Evolutionary conservation across 2,329 filamentous ascomycete genomes (phyloP).

Genomic region (Aspergillus sp.): DNA sequence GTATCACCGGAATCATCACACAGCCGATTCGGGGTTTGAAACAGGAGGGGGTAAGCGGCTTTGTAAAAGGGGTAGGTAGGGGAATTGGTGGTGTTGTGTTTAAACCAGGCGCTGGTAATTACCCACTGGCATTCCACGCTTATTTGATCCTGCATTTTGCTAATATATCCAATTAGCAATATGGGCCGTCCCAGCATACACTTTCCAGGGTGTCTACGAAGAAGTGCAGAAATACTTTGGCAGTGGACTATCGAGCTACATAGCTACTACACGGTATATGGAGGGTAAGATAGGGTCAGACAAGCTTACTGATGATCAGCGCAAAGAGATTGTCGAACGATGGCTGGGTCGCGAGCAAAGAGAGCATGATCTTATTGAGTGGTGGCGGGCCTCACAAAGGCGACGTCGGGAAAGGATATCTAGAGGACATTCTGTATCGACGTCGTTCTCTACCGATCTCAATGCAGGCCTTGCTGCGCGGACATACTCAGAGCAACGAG

Average conservation of each 20-base stretch:
- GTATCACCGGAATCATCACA: slow-evolving; percentile 74
- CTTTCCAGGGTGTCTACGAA: neutral
- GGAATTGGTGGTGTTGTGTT: slow-evolving; percentile 78
- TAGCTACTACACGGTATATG: neutral
- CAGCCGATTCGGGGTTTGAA: slow-evolving; percentile 71
- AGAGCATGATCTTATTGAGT: neutral
- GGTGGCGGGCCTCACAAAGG: neutral
- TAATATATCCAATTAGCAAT: neutral
- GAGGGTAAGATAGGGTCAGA: neutral
- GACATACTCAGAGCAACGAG: neutral
- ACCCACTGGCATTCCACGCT: too few species aligned
- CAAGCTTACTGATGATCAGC: neutral
- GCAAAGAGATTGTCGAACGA: neutral
- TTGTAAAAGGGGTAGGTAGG: slow-evolving; percentile 79
- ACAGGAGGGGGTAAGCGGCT: slow-evolving; percentile 64
- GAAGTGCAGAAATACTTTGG: neutral
- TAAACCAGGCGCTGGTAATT: slow-evolving; percentile 55
- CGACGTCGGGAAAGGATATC: neutral
- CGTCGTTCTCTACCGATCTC: neutral
- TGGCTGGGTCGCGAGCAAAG: neutral
- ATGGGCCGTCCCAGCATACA: neutral
- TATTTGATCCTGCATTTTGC: too few species aligned
- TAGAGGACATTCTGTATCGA: neutral
- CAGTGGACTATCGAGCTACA: neutral
- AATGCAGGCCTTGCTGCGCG: neutral